Base-by-base conservation (phyloP, 2,329 filamentous ascomycete species). In the Paecilomyces variotii region DNA sequence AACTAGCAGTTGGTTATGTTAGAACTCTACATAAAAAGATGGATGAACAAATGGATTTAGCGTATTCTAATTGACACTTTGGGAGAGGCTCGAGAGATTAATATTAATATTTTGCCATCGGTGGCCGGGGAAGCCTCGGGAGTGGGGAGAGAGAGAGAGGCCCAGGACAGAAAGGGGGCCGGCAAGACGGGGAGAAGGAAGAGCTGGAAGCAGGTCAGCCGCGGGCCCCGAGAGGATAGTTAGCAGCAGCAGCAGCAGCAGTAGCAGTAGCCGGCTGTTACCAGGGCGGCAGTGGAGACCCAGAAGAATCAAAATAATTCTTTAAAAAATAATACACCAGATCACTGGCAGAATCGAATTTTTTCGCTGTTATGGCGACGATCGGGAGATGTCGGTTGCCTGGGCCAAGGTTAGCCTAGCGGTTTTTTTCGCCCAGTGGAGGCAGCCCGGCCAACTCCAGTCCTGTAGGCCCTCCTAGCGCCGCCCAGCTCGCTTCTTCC, bases 301-400 rank as follows among this genome's bases (percentile, higher is more conserved):
- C 10, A 12, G 32, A 34, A 12, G 32, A 34, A 34, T 34, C 32
- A 19, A 19, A 19, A 19, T 19, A 19, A 19, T 19, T 19, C 19
- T 19, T 19, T 19, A 19, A 19, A 19, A 19, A 19, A 19, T 19
- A 19, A 19, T 19, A 19, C 19, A 19, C 19, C 19, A 19, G 19
- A 19, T 19, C 19, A 19, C 19, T 19, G 19, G 19, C 19, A 19
- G 19, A 19, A 19, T 19, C 19, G 30, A 32, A 32, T 10, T 10
- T 32, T 32, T 32, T 7, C 30, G n/a, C 39, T 45, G 39, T 45
- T 45, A 45, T 45, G n/a, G 39, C 39, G 35, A 39, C 35, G 64
- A 66, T 74, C 72, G 72, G 72, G 71, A 74, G 68, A 74, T 71
- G 66, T 72, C 72, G 72, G 72, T 67, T 67, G 62, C 63, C 65